Evolutionary conservation across 495 filamentous ascomycete species (phyloP).

Genomic region (Stereocaulon alpinum): DNA sequence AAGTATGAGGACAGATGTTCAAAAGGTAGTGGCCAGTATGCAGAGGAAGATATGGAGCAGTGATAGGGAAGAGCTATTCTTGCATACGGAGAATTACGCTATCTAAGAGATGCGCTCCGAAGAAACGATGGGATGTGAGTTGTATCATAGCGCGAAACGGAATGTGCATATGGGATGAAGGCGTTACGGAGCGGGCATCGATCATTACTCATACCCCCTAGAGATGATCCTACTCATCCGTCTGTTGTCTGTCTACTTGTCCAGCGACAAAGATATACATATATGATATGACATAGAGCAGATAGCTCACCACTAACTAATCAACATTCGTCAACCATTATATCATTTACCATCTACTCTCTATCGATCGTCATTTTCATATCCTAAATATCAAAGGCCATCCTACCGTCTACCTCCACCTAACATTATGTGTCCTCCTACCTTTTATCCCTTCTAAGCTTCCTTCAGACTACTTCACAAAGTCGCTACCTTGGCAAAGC

Average conservation of each 20-base stretch:
- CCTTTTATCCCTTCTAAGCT: not conserved
- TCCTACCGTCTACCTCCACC: not conserved
- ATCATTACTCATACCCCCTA: not conserved
- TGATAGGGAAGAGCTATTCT: slow-evolving; percentile 85
- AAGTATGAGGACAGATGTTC: slow-evolving; percentile 76
- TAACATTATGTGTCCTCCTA: not conserved
- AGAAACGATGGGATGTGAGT: not conserved
- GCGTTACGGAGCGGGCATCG: not conserved
- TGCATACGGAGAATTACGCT: slow-evolving; percentile 94
- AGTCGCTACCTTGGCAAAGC: no score
- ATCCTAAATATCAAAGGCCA: no score
- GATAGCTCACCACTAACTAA: not conserved
- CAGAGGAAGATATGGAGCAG: slow-evolving; percentile 79
- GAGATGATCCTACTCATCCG: slow-evolving; percentile 1
- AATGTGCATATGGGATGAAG: slow-evolving; percentile 5
- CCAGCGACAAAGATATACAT: slow-evolving; percentile 2
- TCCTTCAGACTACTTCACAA: no score
- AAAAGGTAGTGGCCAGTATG: slow-evolving; percentile 68
- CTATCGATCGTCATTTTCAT: not conserved
- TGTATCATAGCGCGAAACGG: slow-evolving; percentile 7
- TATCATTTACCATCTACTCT: not conserved
- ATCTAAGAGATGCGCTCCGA: slow-evolving; percentile 35
- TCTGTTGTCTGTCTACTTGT: not conserved
- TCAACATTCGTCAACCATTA: not conserved
- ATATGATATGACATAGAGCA: not conserved